Base-by-base conservation (phyloP, 2,329 filamentous ascomycete species). In the Clarireedia homoeocarpa region DNA sequence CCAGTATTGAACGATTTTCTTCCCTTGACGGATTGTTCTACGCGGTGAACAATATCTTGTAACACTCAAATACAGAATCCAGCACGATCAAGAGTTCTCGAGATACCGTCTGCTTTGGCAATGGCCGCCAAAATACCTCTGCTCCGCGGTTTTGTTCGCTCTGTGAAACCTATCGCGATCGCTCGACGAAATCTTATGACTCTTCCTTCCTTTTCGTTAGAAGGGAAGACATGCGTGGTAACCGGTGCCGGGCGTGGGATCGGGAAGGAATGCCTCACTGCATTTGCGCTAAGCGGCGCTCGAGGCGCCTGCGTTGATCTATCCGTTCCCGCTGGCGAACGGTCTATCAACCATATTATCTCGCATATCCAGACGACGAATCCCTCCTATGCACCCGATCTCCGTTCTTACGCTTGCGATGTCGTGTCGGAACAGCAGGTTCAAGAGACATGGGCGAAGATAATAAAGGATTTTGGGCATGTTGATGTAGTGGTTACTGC, bases 211-310 rank as follows among this genome's bases (percentile, higher is more conserved):
- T 77, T 79, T 62, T 77, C 76, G 4, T 73, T 79, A 9, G 66
- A 69, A 44, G 70, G 70, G 44, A 71, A 69, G 59, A 77, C 74
- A 0, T 68, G 75, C 24, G 72, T 71, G 38, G 77, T 81, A 44
- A 80, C 78, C 1, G 77, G 78, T 6, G 78, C 74, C 44, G 77
- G 72, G 7, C 73, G 76, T 15, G 77, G 78, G 14, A 69, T 81
- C 1, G 78, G 78, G 14, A 74, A 80, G 42, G 74, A 73, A 17
- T 70, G 80, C 14, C 74, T 77, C 4, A 69, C 70, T 27, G 78
- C 63, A 24, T 65, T 65, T 44, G 61, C 64, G 12, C 55, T 62
- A n/a, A 64, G 62, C 48, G 63, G 62, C 17, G 63, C 64, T 23
- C 58, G 56, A 26, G 64, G 63, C 38, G 64, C 63, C 14, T 64